These are phyloP conservation scores for Trichoderma sp. DNA, from an alignment of 2,329 filamentous ascomycete genomes.

Conservation along the genomic window DNA sequence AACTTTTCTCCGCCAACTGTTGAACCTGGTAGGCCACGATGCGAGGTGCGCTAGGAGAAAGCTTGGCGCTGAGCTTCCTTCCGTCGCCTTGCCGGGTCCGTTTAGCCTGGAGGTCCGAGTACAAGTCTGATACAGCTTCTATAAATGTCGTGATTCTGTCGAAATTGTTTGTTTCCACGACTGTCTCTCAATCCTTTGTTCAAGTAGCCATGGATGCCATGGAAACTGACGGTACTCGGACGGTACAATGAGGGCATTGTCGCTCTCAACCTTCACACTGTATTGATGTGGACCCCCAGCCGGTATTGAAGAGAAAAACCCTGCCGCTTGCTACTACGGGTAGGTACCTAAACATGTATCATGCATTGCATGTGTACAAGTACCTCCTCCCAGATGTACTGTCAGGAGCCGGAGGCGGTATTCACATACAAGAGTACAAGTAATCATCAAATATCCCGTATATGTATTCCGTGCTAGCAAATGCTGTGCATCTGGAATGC, in stretches of 20 bases:
- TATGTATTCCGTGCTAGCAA: neutral
- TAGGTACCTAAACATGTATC: neutral
- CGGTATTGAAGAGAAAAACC: neutral
- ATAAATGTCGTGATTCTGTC: neutral
- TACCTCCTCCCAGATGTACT: neutral
- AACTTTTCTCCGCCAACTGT: neutral
- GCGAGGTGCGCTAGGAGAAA: conserved; percentile 19
- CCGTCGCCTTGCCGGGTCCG: neutral
- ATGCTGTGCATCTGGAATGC: neutral
- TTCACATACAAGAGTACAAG: neutral
- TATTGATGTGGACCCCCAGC: neutral
- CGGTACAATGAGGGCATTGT: neutral
- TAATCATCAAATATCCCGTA: neutral
- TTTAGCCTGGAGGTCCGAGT: neutral
- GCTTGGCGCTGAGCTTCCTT: conserved; percentile 16
- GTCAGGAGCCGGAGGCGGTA: neutral
- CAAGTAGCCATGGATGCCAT: neutral
- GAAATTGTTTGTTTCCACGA: neutral
- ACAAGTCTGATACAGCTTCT: neutral
- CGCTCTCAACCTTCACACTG: neutral
- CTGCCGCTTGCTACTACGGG: neutral
- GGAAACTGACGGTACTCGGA: neutral
- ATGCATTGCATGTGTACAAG: neutral
- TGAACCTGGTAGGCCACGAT: conserved; percentile 18
- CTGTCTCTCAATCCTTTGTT: neutral